Evolutionary conservation across 176 grass and related monocot genomes (phyloP).

Genomic region (Musa itinerans): DNA sequence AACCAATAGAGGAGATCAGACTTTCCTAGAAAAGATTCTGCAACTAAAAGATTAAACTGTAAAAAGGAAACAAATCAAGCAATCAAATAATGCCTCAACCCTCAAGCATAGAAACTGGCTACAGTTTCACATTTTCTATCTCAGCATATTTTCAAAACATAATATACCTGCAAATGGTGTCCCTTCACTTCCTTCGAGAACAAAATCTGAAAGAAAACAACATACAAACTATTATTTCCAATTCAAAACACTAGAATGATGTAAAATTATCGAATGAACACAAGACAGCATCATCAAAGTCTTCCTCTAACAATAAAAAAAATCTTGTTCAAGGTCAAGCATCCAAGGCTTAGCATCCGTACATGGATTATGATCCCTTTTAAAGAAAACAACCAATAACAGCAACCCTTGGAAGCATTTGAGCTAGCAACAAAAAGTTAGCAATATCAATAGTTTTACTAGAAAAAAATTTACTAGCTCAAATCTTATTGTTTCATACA

Average conservation of each 20-base stretch:
- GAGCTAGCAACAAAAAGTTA: too few species aligned
- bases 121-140: not conserved
- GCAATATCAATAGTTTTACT: too few species aligned
- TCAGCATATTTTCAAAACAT: not conserved
- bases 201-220: conserved; percentile 66
- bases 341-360: not conserved
- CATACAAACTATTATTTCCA: conserved; percentile 2
- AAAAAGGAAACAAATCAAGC: not conserved
- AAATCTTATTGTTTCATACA: too few species aligned
- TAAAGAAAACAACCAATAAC: too few species aligned
- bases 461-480: too few species aligned
- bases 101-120: not conserved
- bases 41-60: not conserved
- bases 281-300: not conserved
- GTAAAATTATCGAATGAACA: not conserved
- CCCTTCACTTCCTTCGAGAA: conserved; percentile 91
- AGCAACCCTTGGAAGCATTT: too few species aligned
- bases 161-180: conserved; percentile 94
- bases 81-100: too few species aligned
- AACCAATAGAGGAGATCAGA: not conserved
- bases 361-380: not conserved
- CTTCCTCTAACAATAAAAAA: not conserved
- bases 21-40: not conserved
- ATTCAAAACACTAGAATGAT: not conserved
- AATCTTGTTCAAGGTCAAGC: conserved; percentile 8